Evolutionary conservation across 176 grass and related monocot genomes (phyloP).

Genomic region (Eleusine indica): DNA sequence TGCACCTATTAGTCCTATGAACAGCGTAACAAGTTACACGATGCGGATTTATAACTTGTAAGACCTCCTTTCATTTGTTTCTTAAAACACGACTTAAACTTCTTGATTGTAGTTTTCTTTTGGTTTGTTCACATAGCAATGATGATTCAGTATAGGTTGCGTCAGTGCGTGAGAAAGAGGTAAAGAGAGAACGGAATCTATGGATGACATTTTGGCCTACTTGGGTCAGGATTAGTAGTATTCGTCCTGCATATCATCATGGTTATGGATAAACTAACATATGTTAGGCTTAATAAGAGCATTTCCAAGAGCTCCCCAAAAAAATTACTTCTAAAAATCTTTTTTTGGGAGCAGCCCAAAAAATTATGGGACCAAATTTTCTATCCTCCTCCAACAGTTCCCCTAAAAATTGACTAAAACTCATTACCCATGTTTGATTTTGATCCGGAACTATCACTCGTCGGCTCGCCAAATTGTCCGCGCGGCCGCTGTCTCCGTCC

Average conservation of each 20-base stretch:
- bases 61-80: neutral
- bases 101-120: neutral
- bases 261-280: conserved; percentile 3
- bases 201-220: conserved; percentile 1
- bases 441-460: no score
- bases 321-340: no score
- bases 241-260: conserved; percentile 10
- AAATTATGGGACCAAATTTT: no score
- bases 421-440: no score
- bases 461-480: no score
- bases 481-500: no score
- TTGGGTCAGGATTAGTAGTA: neutral
- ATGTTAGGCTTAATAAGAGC: neutral
- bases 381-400: no score
- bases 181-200: conserved; percentile 26
- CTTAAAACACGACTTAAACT: neutral
- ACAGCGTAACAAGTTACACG: neutral
- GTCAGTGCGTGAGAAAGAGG: neutral
- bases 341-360: no score
- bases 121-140: neutral
- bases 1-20: neutral
- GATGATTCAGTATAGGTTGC: no score
- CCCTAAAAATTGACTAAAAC: no score
- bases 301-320: no score
- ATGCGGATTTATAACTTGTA: neutral